Base-by-base conservation (phyloP, 2,329 filamentous ascomycete genomes). In the Fonsecaea multimorphosa region DNA sequence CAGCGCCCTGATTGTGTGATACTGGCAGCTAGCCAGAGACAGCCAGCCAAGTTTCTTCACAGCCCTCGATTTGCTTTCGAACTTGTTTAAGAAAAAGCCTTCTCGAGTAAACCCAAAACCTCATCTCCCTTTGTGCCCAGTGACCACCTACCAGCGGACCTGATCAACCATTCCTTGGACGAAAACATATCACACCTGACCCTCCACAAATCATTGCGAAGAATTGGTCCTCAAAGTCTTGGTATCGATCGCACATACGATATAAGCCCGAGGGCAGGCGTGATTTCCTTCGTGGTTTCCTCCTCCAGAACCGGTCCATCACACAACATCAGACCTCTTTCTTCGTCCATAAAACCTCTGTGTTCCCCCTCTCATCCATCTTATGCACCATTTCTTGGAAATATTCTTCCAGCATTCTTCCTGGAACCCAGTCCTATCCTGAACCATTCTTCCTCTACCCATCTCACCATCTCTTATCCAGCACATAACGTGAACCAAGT, bases 321-420 rank as follows among this genome's bases (percentile, higher is more conserved):
- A 24, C 44, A 49, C 19, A 49, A 12, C 19, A 8, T 24, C 44
- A 24, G 7, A 2, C 44, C 19, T 49, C 44, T 19, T 49, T 22
- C 19, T 49, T 3, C 44, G 24, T 24, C 19, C 24, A 24, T 8
- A 22, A 49, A 24, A 1, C 22, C 19, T 12, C 22, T 24, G n/a
- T 24, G 24, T 12, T 24, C 9, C 3, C 8, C 44, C 24, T 49
- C 6, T 49, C 44, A 6, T 12, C 22, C 19, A 49, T 49, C 19
- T 5, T 19, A 16, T 24, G 8, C 44, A 49, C 44, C 44, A 49
- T 49, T 19, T 49, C 44, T 12, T 14, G 44, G 22, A 49, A 5
- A 49, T 49, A 49, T 49, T 49, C 44, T 49, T 49, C 19, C 44
- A 49, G 19, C 44, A 49, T 49, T 14, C 44, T 24, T 49, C 12